Evolutionary conservation across 768 basidiomycete genomes (phyloP), one percentile per base, ranked within the genome.

Genomic region (Rhizopogon roseolus): DNA sequence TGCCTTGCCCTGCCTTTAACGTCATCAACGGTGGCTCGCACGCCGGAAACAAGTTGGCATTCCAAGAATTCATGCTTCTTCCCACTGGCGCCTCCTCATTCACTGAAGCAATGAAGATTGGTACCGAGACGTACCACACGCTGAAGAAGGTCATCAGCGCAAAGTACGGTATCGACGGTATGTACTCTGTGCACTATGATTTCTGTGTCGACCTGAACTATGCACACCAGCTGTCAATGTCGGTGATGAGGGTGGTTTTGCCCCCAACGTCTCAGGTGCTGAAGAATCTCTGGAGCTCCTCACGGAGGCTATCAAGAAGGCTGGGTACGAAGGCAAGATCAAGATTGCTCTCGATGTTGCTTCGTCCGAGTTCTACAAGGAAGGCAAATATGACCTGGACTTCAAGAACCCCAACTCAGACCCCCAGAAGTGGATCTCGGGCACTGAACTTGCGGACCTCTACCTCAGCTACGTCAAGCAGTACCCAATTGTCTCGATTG

Each of bases 21-120:
- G 97, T 99, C 64, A 99, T 99, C 81, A 99, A 99, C 76, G 97
- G 97, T 72, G 97, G 97, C 60, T 98, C 96, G 58, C 97, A 99
- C 71, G 97, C 97, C 55, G 97, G 97, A 49, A 99, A 99, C 83
- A 95, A 96, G 75, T 90, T 99, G 59, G 97, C 97, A 38, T 99
- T 98, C 91, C 97, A 99, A 76, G 97, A 99, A 75, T 99, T 99
- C 81, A 98, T 99, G 97, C 81, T 99, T 62, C 81, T 98, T 58
- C 96, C 97, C 57, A 95, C 93, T 57, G 96, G 95, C 50, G 97
- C 97, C 49, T 63, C 79, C 16, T 81, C 81, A 55, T 99, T 98
- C 81, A 85, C 90, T 32, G 95, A 99, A 79, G 94, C 97, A 54
- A 87, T 99, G 86, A 96, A 98, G 78, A 94, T 96, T 56, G 97